Evolutionary conservation across 768 basidiomycete genomes (phyloP), one percentile per base, ranked within the genome.

Genomic region (Imleria badia): DNA sequence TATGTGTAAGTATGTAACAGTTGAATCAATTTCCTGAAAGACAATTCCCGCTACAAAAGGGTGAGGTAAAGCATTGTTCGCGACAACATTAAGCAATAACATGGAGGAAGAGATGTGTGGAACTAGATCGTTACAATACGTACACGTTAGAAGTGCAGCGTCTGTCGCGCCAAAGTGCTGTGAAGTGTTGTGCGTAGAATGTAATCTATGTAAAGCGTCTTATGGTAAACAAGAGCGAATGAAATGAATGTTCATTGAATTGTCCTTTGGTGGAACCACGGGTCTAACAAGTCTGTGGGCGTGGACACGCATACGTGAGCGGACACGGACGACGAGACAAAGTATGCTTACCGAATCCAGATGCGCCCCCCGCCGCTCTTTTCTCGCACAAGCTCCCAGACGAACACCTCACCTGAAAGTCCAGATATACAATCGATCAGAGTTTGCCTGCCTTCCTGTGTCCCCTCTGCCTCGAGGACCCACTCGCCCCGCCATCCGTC

Each of bases 391-490:
- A 89, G 62, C 68, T 87, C 82, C 84, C 78, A 80, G 38, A 66
- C 60, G 29, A 72, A 71, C 13, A 53, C 58, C 60, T 62, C 71
- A 1, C 80, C 78, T 4, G 70, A 64, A 2, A 49, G 52, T 35
- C 69, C 66, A 1, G 68, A 63, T 13, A 87, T 69, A 61, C 82
- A 83, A 55, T 84, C 77, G n/a, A 86, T 55, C 39, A 89, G 67
- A 3, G 73, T 65, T 65, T 81, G 75, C 42, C 79, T 74, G 6
- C 85, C 87, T 65, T 89, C 87, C 31, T 71, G 75, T 17, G 89
- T 91, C 1, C 89, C 90, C 50, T 89, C 87, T 1, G 82, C 84
- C 68, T 91, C 87, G n/a, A 91, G 73, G 14, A 89, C 73, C 89
- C 90, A 91, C 58, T 91, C 86, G 10, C 86, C 86, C 31, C 78